Evolutionary conservation across 345 rosid genomes (phyloP), one percentile per base, ranked within the genome.

Genomic region (Acer campestre): DNA sequence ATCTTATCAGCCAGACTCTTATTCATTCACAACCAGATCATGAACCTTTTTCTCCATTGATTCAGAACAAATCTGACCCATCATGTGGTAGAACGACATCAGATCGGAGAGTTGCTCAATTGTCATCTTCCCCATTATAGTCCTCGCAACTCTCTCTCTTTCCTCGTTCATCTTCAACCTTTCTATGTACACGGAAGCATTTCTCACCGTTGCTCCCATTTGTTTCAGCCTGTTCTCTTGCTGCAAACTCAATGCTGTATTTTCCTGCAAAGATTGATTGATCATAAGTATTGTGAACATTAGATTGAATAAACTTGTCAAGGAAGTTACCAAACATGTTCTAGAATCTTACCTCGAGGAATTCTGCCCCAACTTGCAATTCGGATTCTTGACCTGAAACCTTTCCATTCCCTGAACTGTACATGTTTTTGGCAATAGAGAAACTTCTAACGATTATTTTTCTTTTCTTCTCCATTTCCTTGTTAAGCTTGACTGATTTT

Each of bases 131-230:
- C 84, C 88, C 84, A 89, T 84, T 63, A 87, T 83, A 1, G 7
- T 73, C 49, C 78, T 78, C 25, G 88, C 91, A 5, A 75, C 16
- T 67, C 56, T 84, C 67, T 88, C 91, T 71, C 86, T 84, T 68
- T 84, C 88, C 25, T 85, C 87, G 22, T 84, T 85, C 82, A 77
- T 72, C 70, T 81, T 87, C 82, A 90, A 16, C 61, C 67, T 80
- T 55, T 87, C 75, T 22, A 79, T 74, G 76, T 84, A 89, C 48
- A 78, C 77, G 10, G 80, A 76, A 6, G 84, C 86, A 85, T 91
- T 88, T 76, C 93, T 89, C 76, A 91, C 93, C 6, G 93, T 91
- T 0, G 90, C 94, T 8, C 94, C 93, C 88, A 91, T 85, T 78
- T 91, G 90, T 83, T 86, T 85, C 79, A 91, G 77, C 87, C 94